A percentile compares a stretch with the other conserved stretches of the same genome.
These are phyloP conservation scores for Inga leiocalycina DNA, from an alignment of 306 rosid species.

Conservation along the genomic window DNA sequence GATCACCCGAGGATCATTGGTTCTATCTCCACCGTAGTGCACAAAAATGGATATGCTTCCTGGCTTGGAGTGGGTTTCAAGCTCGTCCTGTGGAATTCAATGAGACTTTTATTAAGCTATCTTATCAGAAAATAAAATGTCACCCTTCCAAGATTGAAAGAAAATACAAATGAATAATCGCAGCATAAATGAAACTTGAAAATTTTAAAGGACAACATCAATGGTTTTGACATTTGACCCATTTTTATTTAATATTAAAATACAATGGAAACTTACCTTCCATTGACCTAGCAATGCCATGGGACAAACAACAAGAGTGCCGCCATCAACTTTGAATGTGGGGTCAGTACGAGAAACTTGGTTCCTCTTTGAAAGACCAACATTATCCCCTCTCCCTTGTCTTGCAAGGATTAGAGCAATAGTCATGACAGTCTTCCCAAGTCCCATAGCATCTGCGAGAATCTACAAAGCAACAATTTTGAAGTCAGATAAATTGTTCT, in stretches of 20 bases:
- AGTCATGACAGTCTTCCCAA: constrained; percentile 95
- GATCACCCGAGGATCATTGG: constrained; percentile 50
- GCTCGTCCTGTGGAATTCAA: constrained; percentile 70
- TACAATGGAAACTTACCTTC: constrained; percentile 57
- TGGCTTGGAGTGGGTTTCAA: constrained; percentile 70
- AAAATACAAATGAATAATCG: not conserved
- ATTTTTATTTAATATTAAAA: not conserved
- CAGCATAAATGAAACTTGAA: not conserved
- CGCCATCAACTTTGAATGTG: constrained; percentile 49
- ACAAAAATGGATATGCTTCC: constrained; percentile 70
- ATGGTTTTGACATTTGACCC: not conserved
- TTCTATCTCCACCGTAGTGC: constrained; percentile 81
- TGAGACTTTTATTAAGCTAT: constrained; percentile 28
- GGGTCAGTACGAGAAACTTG: not conserved
- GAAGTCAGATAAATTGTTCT: constrained; percentile 24
- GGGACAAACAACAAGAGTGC: constrained; percentile 92
- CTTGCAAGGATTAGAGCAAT: constrained; percentile 73
- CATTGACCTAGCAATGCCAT: constrained; percentile 90
- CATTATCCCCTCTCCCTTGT: constrained; percentile 41
- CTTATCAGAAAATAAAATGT: constrained; percentile 9
- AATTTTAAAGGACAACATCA: not conserved
- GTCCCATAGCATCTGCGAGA: constrained; percentile 96
- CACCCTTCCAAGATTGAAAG: not conserved
- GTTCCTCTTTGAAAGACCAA: constrained; percentile 28
- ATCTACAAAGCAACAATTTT: constrained; percentile 42